These are phyloP conservation scores for Blastocystis sp. DNA, from an alignment of 352 stramenopile species.

Conservation along the genomic window DNA sequence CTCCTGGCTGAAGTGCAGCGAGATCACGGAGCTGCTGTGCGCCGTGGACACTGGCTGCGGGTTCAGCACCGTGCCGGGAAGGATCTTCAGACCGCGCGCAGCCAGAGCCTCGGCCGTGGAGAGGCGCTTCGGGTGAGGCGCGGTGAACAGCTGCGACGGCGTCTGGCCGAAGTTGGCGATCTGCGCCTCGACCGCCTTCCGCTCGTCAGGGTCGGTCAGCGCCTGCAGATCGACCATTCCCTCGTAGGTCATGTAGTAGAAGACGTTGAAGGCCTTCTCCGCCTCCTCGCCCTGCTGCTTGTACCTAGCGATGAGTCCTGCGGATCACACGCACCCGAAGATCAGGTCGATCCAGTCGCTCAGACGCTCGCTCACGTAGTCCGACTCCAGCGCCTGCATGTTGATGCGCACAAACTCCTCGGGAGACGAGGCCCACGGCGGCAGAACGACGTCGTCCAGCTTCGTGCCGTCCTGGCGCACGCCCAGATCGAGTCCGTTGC, in stretches of 20 bases:
- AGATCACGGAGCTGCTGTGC: background rate
- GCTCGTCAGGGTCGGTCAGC: constrained; percentile 85
- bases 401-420: constrained; percentile 92
- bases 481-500: constrained; percentile 73
- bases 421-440: constrained; percentile 78
- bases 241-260: constrained; percentile 97
- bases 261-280: constrained; percentile 88
- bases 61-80: constrained; percentile 52
- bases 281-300: constrained; percentile 83
- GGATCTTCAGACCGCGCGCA: constrained; percentile 52
- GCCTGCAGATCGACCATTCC: constrained; percentile 89
- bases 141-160: constrained; percentile 85
- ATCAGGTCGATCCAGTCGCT: constrained; percentile 98
- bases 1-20: constrained; percentile 2
- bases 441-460: constrained; percentile 86
- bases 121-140: constrained; percentile 71
- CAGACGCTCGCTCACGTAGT: constrained; percentile 91
- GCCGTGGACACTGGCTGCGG: constrained; percentile 14
- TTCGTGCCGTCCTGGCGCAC: constrained; percentile 73
- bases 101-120: background rate
- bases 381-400: constrained; percentile 90
- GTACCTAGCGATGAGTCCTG: constrained; percentile 77
- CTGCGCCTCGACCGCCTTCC: constrained; percentile 84
- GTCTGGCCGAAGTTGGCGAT: constrained; percentile 85
- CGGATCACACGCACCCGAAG: constrained; percentile 86